Conservation (phyloP, 495 filamentous ascomycete genomes). For the Neurospora tetraspora region DNA sequence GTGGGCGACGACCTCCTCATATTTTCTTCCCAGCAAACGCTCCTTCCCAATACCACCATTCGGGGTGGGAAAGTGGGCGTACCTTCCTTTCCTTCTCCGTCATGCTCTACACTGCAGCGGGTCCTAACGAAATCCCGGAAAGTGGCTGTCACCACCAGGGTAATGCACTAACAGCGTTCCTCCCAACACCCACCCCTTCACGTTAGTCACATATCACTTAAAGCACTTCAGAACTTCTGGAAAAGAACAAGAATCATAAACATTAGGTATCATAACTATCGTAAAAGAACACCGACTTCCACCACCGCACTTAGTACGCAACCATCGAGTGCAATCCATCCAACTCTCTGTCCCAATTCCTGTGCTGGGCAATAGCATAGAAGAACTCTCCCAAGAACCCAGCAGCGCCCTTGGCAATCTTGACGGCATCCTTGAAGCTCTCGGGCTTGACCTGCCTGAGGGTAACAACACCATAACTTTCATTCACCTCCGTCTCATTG, state of each 20-base stretch:
- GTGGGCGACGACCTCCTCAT: neutral
- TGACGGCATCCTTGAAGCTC: slow-evolving; percentile 43
- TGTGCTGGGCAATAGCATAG: slow-evolving; percentile 56
- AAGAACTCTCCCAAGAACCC: slow-evolving; percentile 55
- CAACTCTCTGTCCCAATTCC: slow-evolving; percentile 62
- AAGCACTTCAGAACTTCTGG: neutral
- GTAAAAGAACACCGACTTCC: neutral
- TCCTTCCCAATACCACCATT: too few species aligned
- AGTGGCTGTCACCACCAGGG: neutral
- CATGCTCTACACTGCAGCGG: neutral
- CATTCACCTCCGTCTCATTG: slow-evolving; percentile 39
- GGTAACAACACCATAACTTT: slow-evolving; percentile 63
- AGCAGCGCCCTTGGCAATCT: slow-evolving; percentile 51
- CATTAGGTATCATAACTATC: neutral
- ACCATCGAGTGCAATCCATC: slow-evolving; percentile 48
- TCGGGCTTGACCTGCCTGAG: slow-evolving; percentile 41
- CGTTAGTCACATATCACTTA: neutral
- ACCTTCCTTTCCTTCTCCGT: neutral
- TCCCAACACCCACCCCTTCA: neutral
- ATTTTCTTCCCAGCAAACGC: neutral
- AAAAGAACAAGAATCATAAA: neutral
- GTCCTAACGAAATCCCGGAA: neutral
- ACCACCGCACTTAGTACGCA: slow-evolving; percentile 24
- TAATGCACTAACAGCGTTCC: neutral
- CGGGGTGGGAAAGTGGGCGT: too few species aligned